Evolutionary conservation across 1,139 yeast species (phyloP).

Genomic region (Lodderomyces elongisporus): DNA sequence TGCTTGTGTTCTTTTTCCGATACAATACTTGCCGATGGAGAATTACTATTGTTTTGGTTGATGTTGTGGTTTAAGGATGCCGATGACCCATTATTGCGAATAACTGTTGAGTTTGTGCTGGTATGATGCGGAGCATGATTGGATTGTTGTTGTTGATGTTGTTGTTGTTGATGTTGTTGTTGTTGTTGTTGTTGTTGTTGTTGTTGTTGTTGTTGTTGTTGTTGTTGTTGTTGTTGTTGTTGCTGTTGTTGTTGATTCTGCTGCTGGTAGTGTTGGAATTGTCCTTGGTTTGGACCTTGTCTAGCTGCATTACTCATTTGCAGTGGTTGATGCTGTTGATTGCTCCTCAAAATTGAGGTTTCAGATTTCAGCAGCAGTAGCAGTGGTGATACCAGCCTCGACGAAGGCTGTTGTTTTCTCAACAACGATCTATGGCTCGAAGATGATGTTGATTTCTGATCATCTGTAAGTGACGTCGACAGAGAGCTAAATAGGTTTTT

Average conservation of each 20-base stretch:
- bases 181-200: slow-evolving; percentile 3
- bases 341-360: background rate
- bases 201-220: slow-evolving; percentile 1
- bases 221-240: slow-evolving; percentile 2
- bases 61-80: slow-evolving; percentile 6
- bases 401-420: slow-evolving; percentile 9
- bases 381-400: slow-evolving; percentile 9
- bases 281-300: slow-evolving; percentile 1
- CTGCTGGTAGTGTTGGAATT: background rate
- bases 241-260: too few relatives aligned
- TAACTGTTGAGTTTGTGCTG: too few relatives aligned
- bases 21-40: slow-evolving; percentile 1
- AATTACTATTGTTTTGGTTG: slow-evolving; percentile 10
- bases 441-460: slow-evolving; percentile 6
- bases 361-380: too few relatives aligned
- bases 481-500: slow-evolving; percentile 10
- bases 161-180: slow-evolving; percentile 1
- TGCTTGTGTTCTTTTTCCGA: slow-evolving; percentile 13
- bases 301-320: slow-evolving; percentile 6
- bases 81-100: slow-evolving; percentile 2
- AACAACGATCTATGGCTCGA: slow-evolving; percentile 11
- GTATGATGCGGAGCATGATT: slow-evolving; percentile 1
- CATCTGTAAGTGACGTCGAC: slow-evolving; percentile 8
- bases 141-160: slow-evolving; percentile 1
- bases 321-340: too few relatives aligned